Evolutionary conservation across 495 filamentous ascomycete species (phyloP).

Genomic region (Aspergillus avenaceus): DNA sequence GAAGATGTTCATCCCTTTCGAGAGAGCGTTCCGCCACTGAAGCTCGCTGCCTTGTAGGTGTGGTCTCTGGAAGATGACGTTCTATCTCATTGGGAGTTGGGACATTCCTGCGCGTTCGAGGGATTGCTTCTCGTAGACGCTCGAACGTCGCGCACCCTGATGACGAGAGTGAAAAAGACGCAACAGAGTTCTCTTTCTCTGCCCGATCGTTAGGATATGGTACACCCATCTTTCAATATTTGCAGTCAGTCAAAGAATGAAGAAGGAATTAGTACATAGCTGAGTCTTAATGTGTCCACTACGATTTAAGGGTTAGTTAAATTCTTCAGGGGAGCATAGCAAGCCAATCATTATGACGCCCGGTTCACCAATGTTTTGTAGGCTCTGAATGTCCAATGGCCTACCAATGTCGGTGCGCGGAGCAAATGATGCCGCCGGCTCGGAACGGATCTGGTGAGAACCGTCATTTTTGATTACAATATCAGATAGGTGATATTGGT

Average conservation of each 20-base stretch:
- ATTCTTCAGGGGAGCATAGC: background rate
- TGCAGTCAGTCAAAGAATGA: background rate
- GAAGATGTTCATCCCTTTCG: slow-evolving; percentile 16
- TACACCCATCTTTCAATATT: background rate
- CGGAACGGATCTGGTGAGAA: background rate
- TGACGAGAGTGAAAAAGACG: background rate
- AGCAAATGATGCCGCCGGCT: background rate
- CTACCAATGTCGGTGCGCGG: background rate
- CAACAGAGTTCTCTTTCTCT: background rate
- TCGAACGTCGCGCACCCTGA: slow-evolving; percentile 1
- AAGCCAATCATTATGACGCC: background rate
- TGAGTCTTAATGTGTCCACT: background rate
- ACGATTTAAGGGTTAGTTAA: background rate
- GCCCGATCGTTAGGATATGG: background rate
- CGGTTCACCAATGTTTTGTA: too few species aligned
- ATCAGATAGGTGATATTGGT: background rate
- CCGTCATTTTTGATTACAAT: background rate
- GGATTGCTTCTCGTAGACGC: slow-evolving; percentile 6
- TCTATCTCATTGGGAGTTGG: background rate
- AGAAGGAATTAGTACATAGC: background rate
- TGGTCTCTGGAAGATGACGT: slow-evolving; percentile 7
- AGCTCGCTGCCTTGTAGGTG: slow-evolving; percentile 5
- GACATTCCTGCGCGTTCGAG: background rate
- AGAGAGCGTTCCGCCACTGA: slow-evolving; percentile 10
- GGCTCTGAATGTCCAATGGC: too few species aligned